These are phyloP conservation scores for Venturia aucupariae DNA, from an alignment of 2,329 filamentous ascomycete species.

Conservation along the genomic window DNA sequence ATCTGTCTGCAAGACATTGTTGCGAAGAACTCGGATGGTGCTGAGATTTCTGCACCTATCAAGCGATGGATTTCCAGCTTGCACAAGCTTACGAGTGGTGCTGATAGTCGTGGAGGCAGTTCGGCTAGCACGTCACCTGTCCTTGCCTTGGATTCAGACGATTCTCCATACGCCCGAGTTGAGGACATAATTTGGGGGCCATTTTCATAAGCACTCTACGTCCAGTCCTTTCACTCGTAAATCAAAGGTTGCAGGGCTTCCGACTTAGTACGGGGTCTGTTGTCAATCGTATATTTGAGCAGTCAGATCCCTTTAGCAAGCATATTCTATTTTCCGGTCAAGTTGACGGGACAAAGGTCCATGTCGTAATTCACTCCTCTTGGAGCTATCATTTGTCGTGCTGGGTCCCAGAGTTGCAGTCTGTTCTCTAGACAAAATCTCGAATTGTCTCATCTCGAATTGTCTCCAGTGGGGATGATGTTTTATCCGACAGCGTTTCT, in stretches of 20 bases:
- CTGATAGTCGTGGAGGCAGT: not conserved
- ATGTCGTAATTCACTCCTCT: too few relatives aligned
- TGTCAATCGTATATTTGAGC: too few relatives aligned
- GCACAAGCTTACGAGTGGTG: constrained; percentile 26
- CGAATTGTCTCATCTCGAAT: not conserved
- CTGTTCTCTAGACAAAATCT: not conserved
- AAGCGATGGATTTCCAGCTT: constrained; percentile 38
- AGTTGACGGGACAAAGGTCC: too few relatives aligned
- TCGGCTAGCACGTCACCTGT: constrained; percentile 25
- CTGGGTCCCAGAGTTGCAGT: too few relatives aligned
- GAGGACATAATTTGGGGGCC: constrained; percentile 37
- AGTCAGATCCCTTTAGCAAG: too few relatives aligned
- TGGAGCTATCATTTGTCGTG: too few relatives aligned
- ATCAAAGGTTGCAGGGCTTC: not conserved
- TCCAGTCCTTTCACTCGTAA: not conserved
- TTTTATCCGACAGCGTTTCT: not conserved
- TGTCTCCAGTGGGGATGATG: not conserved
- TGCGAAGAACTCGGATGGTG: constrained; percentile 32
- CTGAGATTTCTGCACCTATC: constrained; percentile 39
- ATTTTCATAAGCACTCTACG: not conserved
- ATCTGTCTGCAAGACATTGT: constrained; percentile 38
- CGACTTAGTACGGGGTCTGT: too few relatives aligned
- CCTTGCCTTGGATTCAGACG: constrained; percentile 31
- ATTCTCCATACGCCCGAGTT: constrained; percentile 39
- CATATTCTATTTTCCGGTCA: too few relatives aligned